phyloP scores from a whole-genome alignment of 495 filamentous ascomycete species.

The Tuber indicum region DNA sequence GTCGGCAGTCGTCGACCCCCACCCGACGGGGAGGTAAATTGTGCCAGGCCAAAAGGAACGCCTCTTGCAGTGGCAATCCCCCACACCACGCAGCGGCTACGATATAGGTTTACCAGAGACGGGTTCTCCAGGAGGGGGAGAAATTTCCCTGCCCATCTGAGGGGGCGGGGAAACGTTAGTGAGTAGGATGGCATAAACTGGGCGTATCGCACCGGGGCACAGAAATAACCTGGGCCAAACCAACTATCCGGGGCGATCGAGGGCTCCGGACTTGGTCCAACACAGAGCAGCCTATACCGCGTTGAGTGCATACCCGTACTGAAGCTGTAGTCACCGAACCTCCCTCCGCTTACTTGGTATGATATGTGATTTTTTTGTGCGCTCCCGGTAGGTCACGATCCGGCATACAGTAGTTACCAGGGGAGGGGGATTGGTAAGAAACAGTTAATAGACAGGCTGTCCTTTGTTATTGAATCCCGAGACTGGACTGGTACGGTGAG shows the following conservation, averaged over 20 bases:
- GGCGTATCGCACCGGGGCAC: no score
- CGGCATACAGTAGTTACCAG: no score
- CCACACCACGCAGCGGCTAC: neutral
- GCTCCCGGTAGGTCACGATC: no score
- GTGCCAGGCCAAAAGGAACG: neutral
- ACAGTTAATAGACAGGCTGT: neutral
- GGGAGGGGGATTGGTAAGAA: neutral
- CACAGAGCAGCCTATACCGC: no score
- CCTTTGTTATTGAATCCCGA: neutral
- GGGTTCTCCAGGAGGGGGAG: neutral
- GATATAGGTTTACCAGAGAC: neutral
- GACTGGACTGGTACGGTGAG: neutral
- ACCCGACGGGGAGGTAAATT: neutral
- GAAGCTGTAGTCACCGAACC: no score
- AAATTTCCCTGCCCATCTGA: neutral
- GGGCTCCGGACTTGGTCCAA: no score
- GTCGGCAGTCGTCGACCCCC: neutral
- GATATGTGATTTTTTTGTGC: no score
- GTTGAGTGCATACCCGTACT: no score
- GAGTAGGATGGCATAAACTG: no score
- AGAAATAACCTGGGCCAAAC: no score
- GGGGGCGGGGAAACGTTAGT: neutral
- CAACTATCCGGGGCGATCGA: no score
- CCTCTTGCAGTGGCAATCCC: neutral
- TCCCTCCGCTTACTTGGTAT: no score